Evolutionary conservation across 1,284 basidiomycete genomes (phyloP).

Genomic region (Trichosporon faecale): DNA sequence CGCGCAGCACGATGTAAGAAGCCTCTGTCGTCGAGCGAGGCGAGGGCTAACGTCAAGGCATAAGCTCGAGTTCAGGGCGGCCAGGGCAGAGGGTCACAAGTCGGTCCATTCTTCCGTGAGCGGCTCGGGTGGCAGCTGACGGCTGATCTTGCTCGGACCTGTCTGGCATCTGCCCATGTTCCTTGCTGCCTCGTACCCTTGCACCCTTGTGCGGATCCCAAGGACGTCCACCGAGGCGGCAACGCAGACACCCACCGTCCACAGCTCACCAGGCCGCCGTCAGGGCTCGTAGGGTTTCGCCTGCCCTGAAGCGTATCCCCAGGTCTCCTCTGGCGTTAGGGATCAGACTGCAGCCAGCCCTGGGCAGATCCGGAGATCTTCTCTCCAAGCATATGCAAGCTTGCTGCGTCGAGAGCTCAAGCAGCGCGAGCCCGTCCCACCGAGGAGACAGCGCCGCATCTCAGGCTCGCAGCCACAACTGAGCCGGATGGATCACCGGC

Average conservation of each 20-base stretch:
- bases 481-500: constrained; percentile 1
- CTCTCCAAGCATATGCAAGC: background rate
- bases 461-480: background rate
- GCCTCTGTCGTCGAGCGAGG: background rate
- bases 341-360: background rate
- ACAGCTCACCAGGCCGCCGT: background rate
- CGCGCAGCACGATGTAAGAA: too few relatives aligned
- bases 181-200: background rate
- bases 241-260: too few relatives aligned
- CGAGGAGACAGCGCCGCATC: background rate
- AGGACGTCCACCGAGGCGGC: background rate
- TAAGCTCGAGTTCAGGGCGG: background rate
- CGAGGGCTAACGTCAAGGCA: background rate
- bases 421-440: background rate
- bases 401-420: background rate
- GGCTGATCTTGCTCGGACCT: background rate
- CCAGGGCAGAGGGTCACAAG: background rate
- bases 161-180: background rate
- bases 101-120: background rate
- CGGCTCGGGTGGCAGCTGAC: background rate
- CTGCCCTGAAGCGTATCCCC: background rate
- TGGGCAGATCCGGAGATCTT: background rate
- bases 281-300: too few relatives aligned
- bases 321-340: background rate
- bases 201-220: background rate